Percentiles rank a stretch among this genome's conserved stretches.
Evolutionary conservation across 2,329 filamentous ascomycete genomes (phyloP).

Genomic region (Elsinoe perseae): DNA sequence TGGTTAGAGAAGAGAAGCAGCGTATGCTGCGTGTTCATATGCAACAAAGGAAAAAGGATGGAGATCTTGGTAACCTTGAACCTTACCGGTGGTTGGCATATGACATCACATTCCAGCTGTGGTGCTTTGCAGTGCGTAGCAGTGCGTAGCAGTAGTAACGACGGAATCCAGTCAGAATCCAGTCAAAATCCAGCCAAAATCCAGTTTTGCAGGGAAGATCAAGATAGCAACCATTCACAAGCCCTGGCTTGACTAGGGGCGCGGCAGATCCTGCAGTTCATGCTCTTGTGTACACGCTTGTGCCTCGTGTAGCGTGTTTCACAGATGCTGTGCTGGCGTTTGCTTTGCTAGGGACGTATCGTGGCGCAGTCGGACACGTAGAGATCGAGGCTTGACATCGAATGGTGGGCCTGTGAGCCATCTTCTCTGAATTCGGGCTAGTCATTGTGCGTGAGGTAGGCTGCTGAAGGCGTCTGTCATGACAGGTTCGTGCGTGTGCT

Average conservation of each 20-base stretch:
- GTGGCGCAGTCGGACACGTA: conserved; percentile 11
- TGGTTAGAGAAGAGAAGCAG: background rate
- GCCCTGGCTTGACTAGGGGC: background rate
- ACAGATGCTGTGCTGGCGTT: conserved; percentile 10
- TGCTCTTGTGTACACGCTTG: background rate
- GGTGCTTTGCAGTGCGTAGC: too few relatives aligned
- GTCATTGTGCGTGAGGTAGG: background rate
- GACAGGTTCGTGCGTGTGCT: background rate
- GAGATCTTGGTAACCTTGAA: background rate
- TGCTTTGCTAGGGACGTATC: background rate
- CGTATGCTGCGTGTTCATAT: conserved; percentile 11
- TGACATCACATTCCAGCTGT: conserved; percentile 12
- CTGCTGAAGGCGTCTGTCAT: background rate
- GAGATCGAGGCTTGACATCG: conserved; percentile 13
- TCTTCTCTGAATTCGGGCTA: background rate
- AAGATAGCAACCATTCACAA: conserved; percentile 8
- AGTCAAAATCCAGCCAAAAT: background rate
- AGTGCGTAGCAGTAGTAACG: background rate
- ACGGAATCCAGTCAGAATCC: background rate
- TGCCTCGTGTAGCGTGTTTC: conserved; percentile 14
- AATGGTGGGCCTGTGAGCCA: background rate
- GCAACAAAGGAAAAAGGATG: background rate
- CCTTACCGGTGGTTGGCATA: background rate
- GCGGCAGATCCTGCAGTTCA: background rate
- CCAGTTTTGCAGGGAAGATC: conserved; percentile 8